Evolutionary conservation across 441 rosid genomes (phyloP), one percentile per base, ranked within the genome.

Genomic region (Capsella rubella): DNA sequence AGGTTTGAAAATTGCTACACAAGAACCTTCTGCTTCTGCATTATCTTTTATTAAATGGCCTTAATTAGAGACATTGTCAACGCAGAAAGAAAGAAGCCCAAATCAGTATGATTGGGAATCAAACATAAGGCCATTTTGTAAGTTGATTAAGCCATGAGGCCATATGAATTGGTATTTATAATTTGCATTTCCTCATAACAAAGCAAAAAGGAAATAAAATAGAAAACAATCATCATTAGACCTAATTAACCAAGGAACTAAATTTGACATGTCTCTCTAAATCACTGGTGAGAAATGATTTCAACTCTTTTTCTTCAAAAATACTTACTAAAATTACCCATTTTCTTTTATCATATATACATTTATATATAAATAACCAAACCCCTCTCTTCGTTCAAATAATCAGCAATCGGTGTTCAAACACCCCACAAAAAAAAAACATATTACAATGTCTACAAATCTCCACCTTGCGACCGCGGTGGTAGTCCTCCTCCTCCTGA

Each of bases 401-500:
- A 76, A 74, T 74, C 46, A 69, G 63, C 79, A 62, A 62, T 32
- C 42, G 28, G 51, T 75, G 70, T 28, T 45, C 56, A 13, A 62
- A 61, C 32, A 59, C 71, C 64, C 37, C 28, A 11, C 46, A 0
- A 68, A 12, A 34, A 11, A 68, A 12, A 34, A 11, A 55, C 11
- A 56, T 8, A 25, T 13, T 9, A 70, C 45, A 28, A 54, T 73
- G 73, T 42, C 45, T 4, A 54, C 35, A 15, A 50, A 77, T 56
- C 37, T 60, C 45, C 58, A 72, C 69, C 68, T 84, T 72, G 71
- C 73, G 7, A 73, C 66, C 37, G 35, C 73, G 18, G n/a, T 28
- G 47, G 71, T 74, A 11, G 61, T 58, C 51, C n/a, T 74, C 64
- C 51, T 84, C 65, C 51, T 84, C 66, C 52, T 76, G 3, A 35